Evolutionary conservation across 2,329 filamentous ascomycete species (phyloP), one percentile per base, ranked within the genome.

Genomic region (Nannizzia gypsea): DNA sequence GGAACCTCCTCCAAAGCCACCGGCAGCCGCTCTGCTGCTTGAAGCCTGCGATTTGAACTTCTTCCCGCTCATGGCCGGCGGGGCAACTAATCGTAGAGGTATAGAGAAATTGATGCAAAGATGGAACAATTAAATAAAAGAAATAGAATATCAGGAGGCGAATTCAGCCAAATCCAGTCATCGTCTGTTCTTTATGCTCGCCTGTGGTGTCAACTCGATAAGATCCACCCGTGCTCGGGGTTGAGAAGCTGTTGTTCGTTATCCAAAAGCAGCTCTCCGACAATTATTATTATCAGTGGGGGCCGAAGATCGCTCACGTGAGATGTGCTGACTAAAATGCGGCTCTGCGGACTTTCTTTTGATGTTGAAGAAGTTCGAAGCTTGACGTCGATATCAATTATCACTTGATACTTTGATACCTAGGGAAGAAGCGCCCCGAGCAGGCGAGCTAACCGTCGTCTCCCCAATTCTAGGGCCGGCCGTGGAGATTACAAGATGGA

Each of bases 41-140:
- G 82, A 85, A 64, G 83, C 83, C 67, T 84, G 81, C 22, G 80
- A 79, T 68, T 82, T 85, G 75, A 80, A 81, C 68, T 81, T 82
- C 73, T 82, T 85, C 70, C 80, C 83, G 80, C 82, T 83, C 67
- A 68, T 60, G 42, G 15, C 28, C 26, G 28, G 50, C 50, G 50
- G 50, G 50, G 50, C 50, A 54, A 54, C 4, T 15, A 42, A 20
- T n/a, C n/a, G 31, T 36, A 11, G 31, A 36, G 46, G n/a, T 31
- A 15, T 31, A 17, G 24, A 34, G 26, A 11, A 6, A 31, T 52
- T 1, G 5, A 31, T 34, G 46, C 4, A 11, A 22, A 31, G 20
- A 26, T n/a, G 22, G 13, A 20, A 28, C 1, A 24, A 1, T 15
- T 26, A 15, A 50, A 26, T 28, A 11, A 15, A 9, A 13, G 15